These are phyloP conservation scores for Podospora appendiculata DNA, from an alignment of 495 filamentous ascomycete genomes.

Conservation along the genomic window DNA sequence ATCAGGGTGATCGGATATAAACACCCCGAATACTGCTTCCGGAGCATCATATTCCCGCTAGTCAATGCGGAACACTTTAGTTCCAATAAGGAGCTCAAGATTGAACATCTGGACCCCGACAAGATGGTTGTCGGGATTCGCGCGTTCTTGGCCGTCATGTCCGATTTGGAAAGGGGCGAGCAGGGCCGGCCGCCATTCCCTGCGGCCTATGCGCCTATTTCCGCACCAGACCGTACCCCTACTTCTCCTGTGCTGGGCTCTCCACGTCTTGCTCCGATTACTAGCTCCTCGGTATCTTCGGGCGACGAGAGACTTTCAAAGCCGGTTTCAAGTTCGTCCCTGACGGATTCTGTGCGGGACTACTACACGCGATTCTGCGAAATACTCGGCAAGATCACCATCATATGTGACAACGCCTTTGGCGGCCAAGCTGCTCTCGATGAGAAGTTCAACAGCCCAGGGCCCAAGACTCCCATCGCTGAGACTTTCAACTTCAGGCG, in stretches of 20 bases:
- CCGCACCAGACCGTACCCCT: slow-evolving; percentile 35
- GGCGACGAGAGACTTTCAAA: slow-evolving; percentile 54
- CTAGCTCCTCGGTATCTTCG: slow-evolving; percentile 19
- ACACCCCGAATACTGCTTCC: slow-evolving; percentile 87
- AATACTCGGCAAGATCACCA: slow-evolving; percentile 88
- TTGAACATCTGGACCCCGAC: slow-evolving; percentile 92
- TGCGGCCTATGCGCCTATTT: slow-evolving; percentile 39
- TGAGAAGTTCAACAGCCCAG: slow-evolving; percentile 80
- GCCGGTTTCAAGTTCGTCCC: slow-evolving; percentile 64
- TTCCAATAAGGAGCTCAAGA: slow-evolving; percentile 68
- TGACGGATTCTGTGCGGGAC: slow-evolving; percentile 68
- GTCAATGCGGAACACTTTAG: slow-evolving; percentile 87
- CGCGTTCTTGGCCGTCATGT: slow-evolving; percentile 85
- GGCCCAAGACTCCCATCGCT: slow-evolving; percentile 87
- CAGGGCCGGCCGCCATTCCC: slow-evolving; percentile 78
- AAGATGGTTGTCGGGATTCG: slow-evolving; percentile 93
- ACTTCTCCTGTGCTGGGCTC: slow-evolving; percentile 47
- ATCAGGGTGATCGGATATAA: slow-evolving; percentile 93
- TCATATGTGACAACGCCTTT: slow-evolving; percentile 93
- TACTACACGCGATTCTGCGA: slow-evolving; percentile 90
- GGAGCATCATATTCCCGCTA: slow-evolving; percentile 84
- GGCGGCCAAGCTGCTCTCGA: slow-evolving; percentile 92
- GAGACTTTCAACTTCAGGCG: slow-evolving; percentile 86
- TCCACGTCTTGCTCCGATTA: slow-evolving; percentile 21
- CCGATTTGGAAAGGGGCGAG: slow-evolving; percentile 84